phyloP scores from a whole-genome alignment of 2,329 filamentous ascomycete genomes.

The Fusarium subtropicale region DNA sequence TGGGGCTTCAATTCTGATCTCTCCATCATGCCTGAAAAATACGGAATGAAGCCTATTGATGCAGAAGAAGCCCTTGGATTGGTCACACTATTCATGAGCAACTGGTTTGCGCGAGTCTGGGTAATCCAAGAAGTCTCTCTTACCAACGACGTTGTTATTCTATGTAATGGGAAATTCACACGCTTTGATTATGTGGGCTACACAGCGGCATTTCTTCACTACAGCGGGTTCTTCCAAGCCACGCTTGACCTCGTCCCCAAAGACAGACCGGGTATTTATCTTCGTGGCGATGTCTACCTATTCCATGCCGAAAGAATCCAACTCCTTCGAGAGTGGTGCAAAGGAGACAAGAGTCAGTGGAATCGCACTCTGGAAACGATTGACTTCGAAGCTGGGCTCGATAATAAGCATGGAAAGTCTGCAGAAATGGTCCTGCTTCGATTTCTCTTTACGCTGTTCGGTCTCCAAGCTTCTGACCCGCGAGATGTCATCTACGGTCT shows the following conservation, averaged over 20 bases:
- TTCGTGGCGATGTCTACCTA: background rate
- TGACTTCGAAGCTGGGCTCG: background rate
- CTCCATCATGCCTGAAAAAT: background rate
- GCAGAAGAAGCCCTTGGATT: background rate
- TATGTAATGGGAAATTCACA: background rate
- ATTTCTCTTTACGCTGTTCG: background rate
- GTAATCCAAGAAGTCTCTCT: background rate
- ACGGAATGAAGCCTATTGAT: background rate
- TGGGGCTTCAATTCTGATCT: background rate
- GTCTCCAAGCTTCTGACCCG: background rate
- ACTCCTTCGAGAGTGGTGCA: constrained; percentile 15
- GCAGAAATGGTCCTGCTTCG: background rate
- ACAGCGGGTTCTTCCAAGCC: background rate
- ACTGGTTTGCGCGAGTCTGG: background rate
- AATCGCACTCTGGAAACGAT: background rate
- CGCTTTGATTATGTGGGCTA: constrained; percentile 1
- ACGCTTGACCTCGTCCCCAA: background rate
- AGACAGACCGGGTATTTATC: background rate
- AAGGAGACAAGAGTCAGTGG: background rate
- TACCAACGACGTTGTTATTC: background rate
- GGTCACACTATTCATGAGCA: background rate
- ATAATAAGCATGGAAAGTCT: rapidly evolving
- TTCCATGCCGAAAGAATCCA: background rate
- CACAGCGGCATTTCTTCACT: background rate
- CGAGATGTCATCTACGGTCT: background rate